These are phyloP conservation scores for Trametes versicolor DNA, from an alignment of 1,284 basidiomycete species.

Conservation along the genomic window DNA sequence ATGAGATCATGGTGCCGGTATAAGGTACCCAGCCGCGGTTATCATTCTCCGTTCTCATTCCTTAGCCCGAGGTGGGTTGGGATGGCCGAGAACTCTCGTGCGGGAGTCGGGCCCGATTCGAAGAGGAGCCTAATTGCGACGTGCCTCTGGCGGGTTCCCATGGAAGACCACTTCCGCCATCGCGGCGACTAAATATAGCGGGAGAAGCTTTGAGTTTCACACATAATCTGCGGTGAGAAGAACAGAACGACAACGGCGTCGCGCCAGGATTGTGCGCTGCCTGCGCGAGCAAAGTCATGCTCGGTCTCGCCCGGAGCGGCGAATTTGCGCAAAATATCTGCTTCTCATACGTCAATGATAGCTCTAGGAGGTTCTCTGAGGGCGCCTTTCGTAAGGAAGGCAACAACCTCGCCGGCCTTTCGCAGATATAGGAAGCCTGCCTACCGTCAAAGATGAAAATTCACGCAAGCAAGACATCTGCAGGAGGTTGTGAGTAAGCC, in stretches of 20 bases:
- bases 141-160: constrained; percentile 30
- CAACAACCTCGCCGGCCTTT: neutral
- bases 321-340: neutral
- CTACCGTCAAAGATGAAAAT: neutral
- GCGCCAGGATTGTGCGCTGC: neutral
- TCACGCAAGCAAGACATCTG: constrained; percentile 1
- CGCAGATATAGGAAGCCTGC: neutral
- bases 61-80: too few species aligned
- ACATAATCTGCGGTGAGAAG: constrained; percentile 7
- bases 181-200: constrained; percentile 9
- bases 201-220: constrained; percentile 7
- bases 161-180: constrained; percentile 14
- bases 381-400: neutral
- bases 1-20: neutral
- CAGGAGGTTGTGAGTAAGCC: neutral
- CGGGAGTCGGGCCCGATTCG: neutral
- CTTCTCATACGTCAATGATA: constrained; percentile 3
- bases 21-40: neutral
- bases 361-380: too few species aligned
- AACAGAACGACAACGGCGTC: constrained; percentile 13
- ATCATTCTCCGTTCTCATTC: neutral
- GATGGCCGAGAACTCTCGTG: neutral
- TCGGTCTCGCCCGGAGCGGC: neutral
- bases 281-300: neutral
- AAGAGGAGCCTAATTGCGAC: neutral